Evolutionary conservation across 257 asterid species (phyloP), one percentile per base, ranked within the genome.

Genomic region (Gentiana dahurica): DNA sequence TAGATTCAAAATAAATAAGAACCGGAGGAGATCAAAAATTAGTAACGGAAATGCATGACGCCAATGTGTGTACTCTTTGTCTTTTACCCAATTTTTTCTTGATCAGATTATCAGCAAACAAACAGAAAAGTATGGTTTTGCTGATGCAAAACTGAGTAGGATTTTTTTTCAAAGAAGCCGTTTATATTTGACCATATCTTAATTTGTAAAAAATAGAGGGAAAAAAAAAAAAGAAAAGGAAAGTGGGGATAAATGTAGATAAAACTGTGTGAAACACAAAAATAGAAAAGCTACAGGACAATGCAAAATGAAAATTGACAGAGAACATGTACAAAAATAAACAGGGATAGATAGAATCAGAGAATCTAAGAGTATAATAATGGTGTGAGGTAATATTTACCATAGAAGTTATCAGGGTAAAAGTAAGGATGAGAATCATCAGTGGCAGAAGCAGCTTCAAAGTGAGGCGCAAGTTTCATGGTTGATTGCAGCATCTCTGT

Each of bases 321-420:
- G 24, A 5, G 9, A 41, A 41, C 5, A 41, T 39, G 46, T 0
- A 5, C 5, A 41, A 41, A 41, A 41, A 41, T 5, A 41, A 41
- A 3, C 9, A 5, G 46, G 5, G 9, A 41, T 5, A 1, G 5
- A 41, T 7, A 41, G 0, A 41, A 41, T 7, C 8, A 3, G 8
- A 5, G 9, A 41, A 55, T 11, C 0, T 4, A 1, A 2, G 8
- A 12, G 2, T 0, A 36, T 10, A 9, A 1, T 39, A 51, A 43
- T 13, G 35, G 43, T 15, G 43, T 15, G 9, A 11, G 4, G 44
- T 73, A 85, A 41, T 89, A 92, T 61, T 79, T 75, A 32, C 82
- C 78, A 62, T 79, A 86, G 83, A 79, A 81, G 73, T 81, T 79
- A 74, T 81, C 92, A 51, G 94, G 74, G 65, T 78, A 81, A 76